Percentiles rank a stretch among this genome's conserved stretches.
Evolutionary conservation across 2,329 filamentous ascomycete species (phyloP).

Genomic region (Ceratocystis cubensis): DNA sequence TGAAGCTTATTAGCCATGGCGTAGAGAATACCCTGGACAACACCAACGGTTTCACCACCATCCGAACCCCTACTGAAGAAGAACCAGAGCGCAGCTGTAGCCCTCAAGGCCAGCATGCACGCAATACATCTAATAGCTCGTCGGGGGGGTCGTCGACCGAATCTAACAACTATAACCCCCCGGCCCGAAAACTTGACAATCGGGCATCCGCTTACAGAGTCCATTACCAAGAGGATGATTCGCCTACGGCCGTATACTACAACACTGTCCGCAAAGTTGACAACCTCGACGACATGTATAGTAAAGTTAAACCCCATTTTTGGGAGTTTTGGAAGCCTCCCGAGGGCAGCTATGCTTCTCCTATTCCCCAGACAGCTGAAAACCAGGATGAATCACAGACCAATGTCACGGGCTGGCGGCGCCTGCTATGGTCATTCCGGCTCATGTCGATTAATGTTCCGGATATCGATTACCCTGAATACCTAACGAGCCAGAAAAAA

Average conservation of each 20-base stretch:
- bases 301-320: conserved; percentile 37
- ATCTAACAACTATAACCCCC: conserved; percentile 11
- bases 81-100: conserved; percentile 18
- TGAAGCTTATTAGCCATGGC: conserved; percentile 38
- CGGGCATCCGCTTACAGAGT: conserved; percentile 6
- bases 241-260: conserved; percentile 23
- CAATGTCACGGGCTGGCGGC: conserved; percentile 38
- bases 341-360: conserved; percentile 47
- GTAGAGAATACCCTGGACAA: conserved; percentile 42
- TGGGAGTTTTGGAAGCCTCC: conserved; percentile 56
- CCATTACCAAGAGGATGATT: conserved; percentile 13
- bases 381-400: conserved; percentile 26
- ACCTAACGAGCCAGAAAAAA: conserved; percentile 52
- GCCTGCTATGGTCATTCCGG: conserved; percentile 14
- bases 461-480: conserved; percentile 44
- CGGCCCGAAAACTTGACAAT: not conserved
- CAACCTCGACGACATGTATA: conserved; percentile 39
- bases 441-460: conserved; percentile 29
- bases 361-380: conserved; percentile 45
- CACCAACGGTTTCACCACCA: conserved; percentile 41
- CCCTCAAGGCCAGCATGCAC: conserved; percentile 21
- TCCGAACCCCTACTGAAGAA: conserved; percentile 20
- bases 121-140: not conserved
- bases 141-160: conserved; percentile 7
- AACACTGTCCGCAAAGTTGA: conserved; percentile 43